Evolutionary conservation across 1,284 basidiomycete species (phyloP).

Genomic region (Moesziomyces antarcticus): DNA sequence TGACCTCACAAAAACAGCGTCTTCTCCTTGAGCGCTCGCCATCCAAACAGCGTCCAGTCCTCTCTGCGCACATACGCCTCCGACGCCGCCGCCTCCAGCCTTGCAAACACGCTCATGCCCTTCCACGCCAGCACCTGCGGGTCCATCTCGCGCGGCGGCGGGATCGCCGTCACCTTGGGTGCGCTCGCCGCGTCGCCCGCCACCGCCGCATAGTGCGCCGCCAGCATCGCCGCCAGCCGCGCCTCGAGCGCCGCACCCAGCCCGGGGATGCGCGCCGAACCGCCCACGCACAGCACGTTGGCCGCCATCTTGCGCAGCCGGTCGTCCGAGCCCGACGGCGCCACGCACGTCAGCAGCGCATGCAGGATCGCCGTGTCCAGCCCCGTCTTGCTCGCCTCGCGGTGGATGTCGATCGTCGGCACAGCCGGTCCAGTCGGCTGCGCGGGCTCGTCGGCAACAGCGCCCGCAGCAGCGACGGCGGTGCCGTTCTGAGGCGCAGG

Average conservation of each 20-base stretch:
- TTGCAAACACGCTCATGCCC: constrained; percentile 90
- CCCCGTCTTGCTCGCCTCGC: constrained; percentile 88
- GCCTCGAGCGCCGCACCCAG: constrained; percentile 66
- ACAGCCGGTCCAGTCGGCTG: constrained; percentile 3
- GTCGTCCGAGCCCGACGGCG: constrained; percentile 73
- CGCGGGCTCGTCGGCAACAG: neutral
- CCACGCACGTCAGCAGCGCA: constrained; percentile 74
- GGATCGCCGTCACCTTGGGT: constrained; percentile 79
- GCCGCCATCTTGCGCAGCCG: constrained; percentile 88
- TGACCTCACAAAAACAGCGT: constrained; percentile 41
- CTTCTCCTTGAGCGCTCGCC: constrained; percentile 71
- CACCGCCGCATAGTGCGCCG: constrained; percentile 22
- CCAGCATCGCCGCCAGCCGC: constrained; percentile 23
- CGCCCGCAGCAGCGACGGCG: neutral
- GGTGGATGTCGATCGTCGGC: constrained; percentile 76
- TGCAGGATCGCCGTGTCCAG: constrained; percentile 90
- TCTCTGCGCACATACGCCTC: constrained; percentile 88
- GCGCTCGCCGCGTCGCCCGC: constrained; percentile 44
- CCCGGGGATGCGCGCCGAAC: constrained; percentile 73
- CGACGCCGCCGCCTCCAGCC: constrained; percentile 81
- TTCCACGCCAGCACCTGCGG: constrained; percentile 92
- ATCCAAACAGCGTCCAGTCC: constrained; percentile 80
- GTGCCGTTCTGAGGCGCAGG: constrained; percentile 18
- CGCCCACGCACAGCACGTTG: constrained; percentile 87
- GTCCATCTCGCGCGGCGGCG: constrained; percentile 91